Percentiles rank a stretch among this genome's conserved stretches.
These are phyloP conservation scores for Juglanconis juglandina DNA, from an alignment of 2,329 filamentous ascomycete genomes.

Conservation along the genomic window DNA sequence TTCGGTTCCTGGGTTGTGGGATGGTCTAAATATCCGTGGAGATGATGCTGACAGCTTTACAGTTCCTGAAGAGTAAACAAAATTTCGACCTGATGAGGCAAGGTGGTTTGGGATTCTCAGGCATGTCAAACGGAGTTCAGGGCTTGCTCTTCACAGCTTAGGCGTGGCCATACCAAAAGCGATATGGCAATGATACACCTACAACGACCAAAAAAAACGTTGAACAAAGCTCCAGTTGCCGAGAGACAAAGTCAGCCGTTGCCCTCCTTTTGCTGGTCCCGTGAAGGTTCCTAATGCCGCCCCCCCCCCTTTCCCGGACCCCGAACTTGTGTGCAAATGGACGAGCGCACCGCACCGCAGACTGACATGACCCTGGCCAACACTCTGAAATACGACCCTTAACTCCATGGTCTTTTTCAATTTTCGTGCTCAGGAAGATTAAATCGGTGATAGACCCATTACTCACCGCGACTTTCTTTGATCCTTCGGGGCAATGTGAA, in stretches of 20 bases:
- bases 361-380: constrained; percentile 57
- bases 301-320: constrained; percentile 7
- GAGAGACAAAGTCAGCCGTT: constrained; percentile 17
- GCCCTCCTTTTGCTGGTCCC: constrained; percentile 17
- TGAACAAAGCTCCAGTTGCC: constrained; percentile 30
- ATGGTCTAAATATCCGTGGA: background rate
- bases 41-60: constrained; percentile 12
- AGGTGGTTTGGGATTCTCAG: constrained; percentile 38
- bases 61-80: constrained; percentile 90
- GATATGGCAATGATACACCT: constrained; percentile 24
- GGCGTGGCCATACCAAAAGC: constrained; percentile 30
- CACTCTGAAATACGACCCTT: constrained; percentile 74
- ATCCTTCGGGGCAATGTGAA: constrained; percentile 46
- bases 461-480: constrained; percentile 66
- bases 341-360: background rate
- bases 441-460: constrained; percentile 44
- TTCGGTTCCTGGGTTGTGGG: background rate
- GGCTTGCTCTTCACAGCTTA: constrained; percentile 43
- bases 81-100: constrained; percentile 20
- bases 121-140: constrained; percentile 52
- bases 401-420: constrained; percentile 71
- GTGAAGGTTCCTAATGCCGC: constrained; percentile 19
- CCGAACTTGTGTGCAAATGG: background rate
- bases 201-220: constrained; percentile 33
- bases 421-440: constrained; percentile 80